Evolutionary conservation across 1,284 basidiomycete genomes (phyloP).

Genomic region (Sparassis latifolia): DNA sequence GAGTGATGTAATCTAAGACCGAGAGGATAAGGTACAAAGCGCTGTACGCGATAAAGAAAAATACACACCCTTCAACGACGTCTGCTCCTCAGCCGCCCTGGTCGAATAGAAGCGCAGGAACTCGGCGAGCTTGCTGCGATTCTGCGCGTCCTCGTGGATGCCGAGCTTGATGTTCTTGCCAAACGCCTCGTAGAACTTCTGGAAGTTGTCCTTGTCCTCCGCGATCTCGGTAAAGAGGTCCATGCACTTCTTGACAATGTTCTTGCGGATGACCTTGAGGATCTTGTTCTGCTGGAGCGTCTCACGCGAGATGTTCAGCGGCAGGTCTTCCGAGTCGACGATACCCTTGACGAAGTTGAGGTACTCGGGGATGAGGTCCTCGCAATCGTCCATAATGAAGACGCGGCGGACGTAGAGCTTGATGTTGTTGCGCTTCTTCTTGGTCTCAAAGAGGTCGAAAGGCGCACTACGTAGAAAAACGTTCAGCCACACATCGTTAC

Average conservation of each 20-base stretch:
- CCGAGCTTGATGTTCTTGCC: conserved; percentile 98
- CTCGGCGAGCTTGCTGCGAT: conserved; percentile 99
- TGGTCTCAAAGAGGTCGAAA: conserved; percentile 99
- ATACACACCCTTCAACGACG: conserved; percentile 83
- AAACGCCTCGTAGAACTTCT: conserved; percentile 95
- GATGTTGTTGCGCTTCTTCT: conserved; percentile 99
- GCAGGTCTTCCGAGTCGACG: conserved; percentile 99
- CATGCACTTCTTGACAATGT: conserved; percentile 97
- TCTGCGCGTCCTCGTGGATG: conserved; percentile 98
- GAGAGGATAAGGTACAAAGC: not conserved
- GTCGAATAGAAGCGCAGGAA: conserved; percentile 99
- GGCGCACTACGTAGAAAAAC: conserved; percentile 58
- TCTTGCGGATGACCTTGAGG: conserved; percentile 98
- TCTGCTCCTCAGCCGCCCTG: conserved; percentile 89
- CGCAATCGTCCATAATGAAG: conserved; percentile 99
- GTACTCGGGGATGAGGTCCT: conserved; percentile 99
- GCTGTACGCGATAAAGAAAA: not conserved
- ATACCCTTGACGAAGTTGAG: conserved; percentile 99
- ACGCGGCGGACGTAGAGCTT: conserved; percentile 99
- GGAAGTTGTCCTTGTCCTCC: conserved; percentile 99
- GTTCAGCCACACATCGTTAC: conserved; percentile 11
- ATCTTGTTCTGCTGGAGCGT: conserved; percentile 99
- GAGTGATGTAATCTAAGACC: conserved; percentile 90
- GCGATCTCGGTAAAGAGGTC: conserved; percentile 95
- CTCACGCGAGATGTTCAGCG: conserved; percentile 99